Base-by-base conservation (phyloP, 1,284 basidiomycete species). In the Peniophora sp. region DNA sequence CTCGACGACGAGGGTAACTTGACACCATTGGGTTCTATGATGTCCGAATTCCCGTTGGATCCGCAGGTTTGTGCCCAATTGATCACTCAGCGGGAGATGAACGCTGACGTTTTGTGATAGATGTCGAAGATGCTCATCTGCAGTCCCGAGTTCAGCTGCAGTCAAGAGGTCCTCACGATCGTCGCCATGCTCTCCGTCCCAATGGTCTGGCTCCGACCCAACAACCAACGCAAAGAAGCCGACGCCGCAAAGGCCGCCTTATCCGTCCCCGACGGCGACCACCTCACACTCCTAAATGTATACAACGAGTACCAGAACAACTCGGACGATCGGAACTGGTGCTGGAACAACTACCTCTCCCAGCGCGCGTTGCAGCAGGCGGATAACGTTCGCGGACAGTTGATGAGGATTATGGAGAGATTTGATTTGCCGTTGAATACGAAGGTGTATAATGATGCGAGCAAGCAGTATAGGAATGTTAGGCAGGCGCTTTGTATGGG, bases 21-120 rank as follows among this genome's bases (percentile, higher is more conserved):
- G 51, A 99, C 96, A 1, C 70, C 85, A 0, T 71, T 98, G 2
- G 96, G 97, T 12, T 74, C 72, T 45, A 89, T 95, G 55, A 98
- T 99, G 96, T 96, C 96, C 11, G 95, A 98, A 58, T 97, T 99
- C 71, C 96, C 96, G 14, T 77, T 99, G 24, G 97, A 99, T 65
- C 96, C 97, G 27, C 96, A 98, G 74, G 87, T 85, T 56, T 36
- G 67, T 57, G 36, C 16, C 6, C n/a, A 8, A 47, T 23, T 38
- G 1, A 38, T 35, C 24, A 22, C 20, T 16, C 3, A n/a, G 17
- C 49, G 14, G 12, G 22, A 1, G 5, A 36, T 44, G 19, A 11
- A 32, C 27, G 27, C 27, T 32, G 12, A 32, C 27, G 2, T 48
- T 38, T 39, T 57, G 12, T 35, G 9, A 32, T 50, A 89, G 81